These are phyloP conservation scores for Lactuca saligna DNA, from an alignment of 129 eudicot genomes.

Conservation along the genomic window DNA sequence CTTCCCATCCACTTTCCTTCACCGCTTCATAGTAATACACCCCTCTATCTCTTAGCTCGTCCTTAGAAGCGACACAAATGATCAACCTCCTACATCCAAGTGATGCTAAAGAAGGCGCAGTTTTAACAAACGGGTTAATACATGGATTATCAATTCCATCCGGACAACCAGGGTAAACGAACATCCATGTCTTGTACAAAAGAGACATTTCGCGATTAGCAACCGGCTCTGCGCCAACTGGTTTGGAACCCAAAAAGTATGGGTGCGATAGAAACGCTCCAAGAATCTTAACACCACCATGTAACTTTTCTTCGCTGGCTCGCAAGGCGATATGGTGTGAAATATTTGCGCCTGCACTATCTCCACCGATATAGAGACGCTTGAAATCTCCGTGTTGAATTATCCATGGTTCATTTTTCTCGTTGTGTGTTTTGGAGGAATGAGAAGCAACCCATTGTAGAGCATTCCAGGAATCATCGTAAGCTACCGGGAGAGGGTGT, in stretches of 20 bases:
- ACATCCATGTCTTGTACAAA: conserved; percentile 37
- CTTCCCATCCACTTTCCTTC: conserved; percentile 50
- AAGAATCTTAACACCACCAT: conserved; percentile 26
- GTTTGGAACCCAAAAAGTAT: conserved; percentile 29
- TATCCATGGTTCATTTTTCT: conserved; percentile 38
- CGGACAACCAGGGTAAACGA: conserved; percentile 35
- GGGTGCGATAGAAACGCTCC: conserved; percentile 39
- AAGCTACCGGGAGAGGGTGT: conserved; percentile 53
- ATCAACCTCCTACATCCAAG: conserved; percentile 47
- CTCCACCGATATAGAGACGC: conserved; percentile 44
- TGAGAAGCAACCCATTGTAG: conserved; percentile 51
- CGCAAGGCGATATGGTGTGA: conserved; percentile 38
- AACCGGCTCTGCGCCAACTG: conserved; percentile 24
- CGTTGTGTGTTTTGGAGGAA: background rate
- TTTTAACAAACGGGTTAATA: conserved; percentile 51
- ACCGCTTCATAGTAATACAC: conserved; percentile 41
- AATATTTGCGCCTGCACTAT: conserved; percentile 51
- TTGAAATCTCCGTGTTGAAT: conserved; percentile 30
- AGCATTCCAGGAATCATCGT: conserved; percentile 56
- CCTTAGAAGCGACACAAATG: conserved; percentile 56
- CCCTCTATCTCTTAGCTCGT: conserved; percentile 49
- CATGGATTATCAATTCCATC: conserved; percentile 51
- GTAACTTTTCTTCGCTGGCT: conserved; percentile 12
- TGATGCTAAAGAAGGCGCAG: conserved; percentile 39
- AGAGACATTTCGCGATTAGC: background rate